These are phyloP conservation scores for Antitrichia curtipendula DNA, from an alignment of 225 moss, liverwort and hornwort genomes.

Conservation along the genomic window DNA sequence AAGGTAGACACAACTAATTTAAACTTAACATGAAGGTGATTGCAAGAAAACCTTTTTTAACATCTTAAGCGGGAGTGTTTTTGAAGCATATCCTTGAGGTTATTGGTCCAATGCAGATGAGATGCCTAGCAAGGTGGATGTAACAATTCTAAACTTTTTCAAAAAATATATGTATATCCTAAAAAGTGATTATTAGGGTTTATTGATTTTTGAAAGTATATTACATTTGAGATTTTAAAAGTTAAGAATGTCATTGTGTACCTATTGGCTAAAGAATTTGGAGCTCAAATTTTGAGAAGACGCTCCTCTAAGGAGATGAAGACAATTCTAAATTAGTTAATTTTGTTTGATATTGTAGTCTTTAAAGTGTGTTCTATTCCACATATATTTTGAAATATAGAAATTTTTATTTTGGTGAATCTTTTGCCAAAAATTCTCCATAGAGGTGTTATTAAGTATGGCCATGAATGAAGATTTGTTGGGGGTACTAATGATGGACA, in stretches of 20 bases:
- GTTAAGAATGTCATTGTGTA: no score
- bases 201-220: neutral
- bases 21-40: neutral
- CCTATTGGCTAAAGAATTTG: no score
- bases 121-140: neutral
- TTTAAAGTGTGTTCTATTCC: no score
- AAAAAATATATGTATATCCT: neutral
- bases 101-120: neutral
- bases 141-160: neutral
- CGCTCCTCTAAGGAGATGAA: no score
- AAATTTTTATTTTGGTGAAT: no score
- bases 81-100: neutral
- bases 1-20: neutral
- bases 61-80: fast-evolving
- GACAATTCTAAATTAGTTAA: no score
- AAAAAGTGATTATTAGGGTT: neutral
- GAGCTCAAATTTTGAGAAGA: no score
- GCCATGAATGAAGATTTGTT: neutral
- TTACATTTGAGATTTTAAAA: neutral
- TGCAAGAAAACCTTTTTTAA: neutral
- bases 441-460: no score
- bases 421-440: no score
- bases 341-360: no score
- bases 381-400: no score
- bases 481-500: neutral